These are phyloP conservation scores for Boletus rufocinnamomeus DNA, from an alignment of 768 basidiomycete species.

Conservation along the genomic window DNA sequence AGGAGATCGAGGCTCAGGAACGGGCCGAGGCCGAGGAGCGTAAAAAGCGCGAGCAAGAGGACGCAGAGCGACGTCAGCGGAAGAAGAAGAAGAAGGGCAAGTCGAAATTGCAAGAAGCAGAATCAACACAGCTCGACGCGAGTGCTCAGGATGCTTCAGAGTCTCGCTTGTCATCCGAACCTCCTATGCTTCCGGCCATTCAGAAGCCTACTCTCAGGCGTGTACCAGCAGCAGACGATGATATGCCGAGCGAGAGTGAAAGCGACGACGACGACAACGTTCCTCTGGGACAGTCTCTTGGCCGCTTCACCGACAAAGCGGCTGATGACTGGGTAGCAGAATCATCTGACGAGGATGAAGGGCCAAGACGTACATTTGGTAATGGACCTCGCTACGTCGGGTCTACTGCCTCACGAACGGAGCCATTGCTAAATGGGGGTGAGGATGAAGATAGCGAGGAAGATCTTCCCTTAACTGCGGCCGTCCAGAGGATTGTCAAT, in stretches of 20 bases:
- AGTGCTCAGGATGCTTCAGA: conserved; percentile 37
- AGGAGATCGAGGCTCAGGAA: conserved; percentile 73
- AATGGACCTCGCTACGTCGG: conserved; percentile 50
- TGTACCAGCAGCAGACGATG: conserved; percentile 36
- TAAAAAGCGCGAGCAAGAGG: conserved; percentile 47
- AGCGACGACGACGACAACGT: conserved; percentile 44
- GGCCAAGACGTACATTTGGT: conserved; percentile 58
- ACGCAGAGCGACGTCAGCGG: conserved; percentile 38
- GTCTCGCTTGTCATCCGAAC: conserved; percentile 21
- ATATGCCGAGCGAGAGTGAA: conserved; percentile 54
- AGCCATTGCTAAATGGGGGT: neutral
- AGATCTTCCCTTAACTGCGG: conserved; percentile 73
- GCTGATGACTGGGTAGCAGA: conserved; percentile 48
- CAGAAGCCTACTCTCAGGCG: conserved; percentile 35
- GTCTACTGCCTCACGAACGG: conserved; percentile 10
- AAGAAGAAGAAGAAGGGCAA: conserved; percentile 42
- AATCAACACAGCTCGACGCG: conserved; percentile 27
- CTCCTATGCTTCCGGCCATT: conserved; percentile 38
- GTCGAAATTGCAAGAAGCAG: conserved; percentile 50
- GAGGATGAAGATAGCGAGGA: conserved; percentile 69
- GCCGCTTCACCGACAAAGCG: conserved; percentile 24
- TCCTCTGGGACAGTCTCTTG: conserved; percentile 23
- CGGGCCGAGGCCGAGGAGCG: conserved; percentile 55
- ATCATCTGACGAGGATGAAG: conserved; percentile 64
- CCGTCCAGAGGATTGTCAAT: conserved; percentile 55